Base-by-base conservation (phyloP, 169 alveolate species). In the Toxoplasma gondii region DNA sequence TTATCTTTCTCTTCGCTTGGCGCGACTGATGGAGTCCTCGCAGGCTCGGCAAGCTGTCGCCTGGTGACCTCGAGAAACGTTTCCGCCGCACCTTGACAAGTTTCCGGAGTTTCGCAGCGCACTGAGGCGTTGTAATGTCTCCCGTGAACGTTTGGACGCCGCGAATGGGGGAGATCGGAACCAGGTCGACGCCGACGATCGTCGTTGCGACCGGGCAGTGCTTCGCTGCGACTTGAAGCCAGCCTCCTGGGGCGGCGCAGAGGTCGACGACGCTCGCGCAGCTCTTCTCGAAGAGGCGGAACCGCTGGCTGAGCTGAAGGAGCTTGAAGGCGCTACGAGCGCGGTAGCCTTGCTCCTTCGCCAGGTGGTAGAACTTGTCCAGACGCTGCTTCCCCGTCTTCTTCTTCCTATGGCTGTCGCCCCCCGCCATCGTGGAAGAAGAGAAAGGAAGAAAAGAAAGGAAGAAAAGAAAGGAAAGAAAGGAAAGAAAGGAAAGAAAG, bases 161-260 rank as follows among this genome's bases (percentile, higher is more conserved):
- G 88, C 98, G 98, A 84, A 99, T 98, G 44, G 99, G 99, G 92
- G 99, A 98, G 53, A 99, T 99, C 41, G 99, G 99, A 24, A 97
- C 99, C 86, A 99, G 97, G 97, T 99, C 99, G 38, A 99, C 98
- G 53, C 99, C 99, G 80, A 99, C 97, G 64, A 99, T 98, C 44
- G 98, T 98, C 74, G 99, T 97, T 1, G 98, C 96, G 39, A 98
- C 97, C 74, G 99, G 99, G 98, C 98, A 96, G 91, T 98, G 97
- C 95, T 98, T 96, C 93, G 97, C 96, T 34, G 99, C 99, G 49
- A 96, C 97, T 94, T 96, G 99, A 80, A 98, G 97, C 99, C 99
- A 99, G 27, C 99, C 99, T 29, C 99, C 99, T 36, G 99, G 99
- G 38, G 99, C 99, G 39, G 99, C 99, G 97, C 99, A 99, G 81